A percentile compares a stretch with the other conserved stretches of the same genome.
Evolutionary conservation across 495 filamentous ascomycete genomes (phyloP).

Genomic region (Penicillium lagena): DNA sequence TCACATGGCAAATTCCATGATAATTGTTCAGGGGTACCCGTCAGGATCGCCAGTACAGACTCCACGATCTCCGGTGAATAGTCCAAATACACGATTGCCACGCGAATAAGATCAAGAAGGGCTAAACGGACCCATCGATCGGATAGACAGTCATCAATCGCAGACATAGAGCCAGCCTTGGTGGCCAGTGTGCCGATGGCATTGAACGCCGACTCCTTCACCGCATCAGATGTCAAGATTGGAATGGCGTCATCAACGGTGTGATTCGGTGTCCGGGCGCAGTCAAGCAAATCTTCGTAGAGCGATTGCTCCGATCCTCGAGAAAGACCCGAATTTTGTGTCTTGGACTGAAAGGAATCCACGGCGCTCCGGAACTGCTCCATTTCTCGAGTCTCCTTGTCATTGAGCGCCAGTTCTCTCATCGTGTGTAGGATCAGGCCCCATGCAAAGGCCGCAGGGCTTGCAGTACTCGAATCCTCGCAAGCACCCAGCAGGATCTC

Average conservation of each 20-base stretch:
- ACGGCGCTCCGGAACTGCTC: slow-evolving; percentile 57
- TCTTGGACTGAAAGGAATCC: slow-evolving; percentile 42
- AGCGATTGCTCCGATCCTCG: slow-evolving; percentile 31
- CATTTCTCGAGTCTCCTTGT: slow-evolving; percentile 54
- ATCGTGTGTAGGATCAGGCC: slow-evolving; percentile 64
- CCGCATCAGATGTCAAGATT: slow-evolving; percentile 44
- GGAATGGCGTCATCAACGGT: slow-evolving; percentile 41
- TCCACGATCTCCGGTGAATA: slow-evolving; percentile 63
- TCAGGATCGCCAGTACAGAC: slow-evolving; percentile 54
- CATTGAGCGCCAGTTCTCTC: slow-evolving; percentile 49
- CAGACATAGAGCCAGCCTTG: slow-evolving; percentile 28
- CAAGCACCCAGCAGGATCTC: slow-evolving; percentile 50
- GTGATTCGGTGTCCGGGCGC: slow-evolving; percentile 28
- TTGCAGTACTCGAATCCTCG: slow-evolving; percentile 45
- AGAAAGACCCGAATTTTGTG: slow-evolving; percentile 17
- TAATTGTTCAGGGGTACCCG: slow-evolving; percentile 20
- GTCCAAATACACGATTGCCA: slow-evolving; percentile 47
- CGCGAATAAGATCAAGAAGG: slow-evolving; percentile 61
- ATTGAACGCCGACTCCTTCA: slow-evolving; percentile 54
- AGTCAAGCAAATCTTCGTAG: slow-evolving; percentile 48
- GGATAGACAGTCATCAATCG: slow-evolving; percentile 33
- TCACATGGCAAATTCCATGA: slow-evolving; percentile 24
- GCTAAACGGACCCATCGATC: slow-evolving; percentile 43
- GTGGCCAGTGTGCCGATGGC: slow-evolving; percentile 52
- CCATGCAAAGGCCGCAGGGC: slow-evolving; percentile 71